Conservation (phyloP, 2,329 filamentous ascomycete species). For the Rhytidhysteron rufulum region DNA sequence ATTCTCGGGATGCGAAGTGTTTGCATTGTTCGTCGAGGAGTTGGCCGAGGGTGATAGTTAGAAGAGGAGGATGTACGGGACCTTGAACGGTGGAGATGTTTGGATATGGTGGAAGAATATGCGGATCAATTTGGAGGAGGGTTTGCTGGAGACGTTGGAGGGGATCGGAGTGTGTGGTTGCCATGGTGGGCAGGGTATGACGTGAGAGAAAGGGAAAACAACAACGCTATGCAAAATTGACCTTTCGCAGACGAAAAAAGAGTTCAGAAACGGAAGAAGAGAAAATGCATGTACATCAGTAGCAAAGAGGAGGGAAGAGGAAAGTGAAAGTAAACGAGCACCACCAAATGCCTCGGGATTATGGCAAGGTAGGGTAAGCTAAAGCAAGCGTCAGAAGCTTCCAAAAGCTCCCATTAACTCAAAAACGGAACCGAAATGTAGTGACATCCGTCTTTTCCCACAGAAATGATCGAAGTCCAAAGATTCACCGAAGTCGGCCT, state of each 20-base stretch:
- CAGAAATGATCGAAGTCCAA: not conserved
- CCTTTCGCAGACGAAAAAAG: not conserved
- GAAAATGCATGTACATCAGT: not conserved
- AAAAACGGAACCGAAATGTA: not conserved
- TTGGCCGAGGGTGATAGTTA: slow-evolving; percentile 69
- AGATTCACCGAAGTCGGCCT: not conserved
- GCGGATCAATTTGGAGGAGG: slow-evolving; percentile 35
- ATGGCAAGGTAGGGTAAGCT: too few species aligned
- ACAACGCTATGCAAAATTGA: not conserved
- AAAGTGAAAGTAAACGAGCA: too few species aligned
- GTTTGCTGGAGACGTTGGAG: slow-evolving; percentile 34
- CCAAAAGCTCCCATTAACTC: not conserved
- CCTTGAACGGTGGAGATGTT: slow-evolving; percentile 61
- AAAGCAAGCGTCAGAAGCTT: too few species aligned
- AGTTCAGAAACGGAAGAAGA: not conserved
- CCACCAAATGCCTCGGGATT: too few species aligned
- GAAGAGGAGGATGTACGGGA: slow-evolving; percentile 63
- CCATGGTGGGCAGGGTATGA: not conserved
- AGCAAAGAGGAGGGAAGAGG: not conserved
- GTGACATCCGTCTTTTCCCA: not conserved
- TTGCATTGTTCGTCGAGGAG: slow-evolving; percentile 68
- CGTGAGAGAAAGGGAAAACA: not conserved
- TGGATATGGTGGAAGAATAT: slow-evolving; percentile 35
- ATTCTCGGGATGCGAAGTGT: slow-evolving; percentile 63
- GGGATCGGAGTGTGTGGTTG: slow-evolving; percentile 10